Percentiles rank a stretch among this genome's conserved stretches.
phyloP scores from a whole-genome alignment of 176 grass and related monocot species.

The Poa pratensis region DNA sequence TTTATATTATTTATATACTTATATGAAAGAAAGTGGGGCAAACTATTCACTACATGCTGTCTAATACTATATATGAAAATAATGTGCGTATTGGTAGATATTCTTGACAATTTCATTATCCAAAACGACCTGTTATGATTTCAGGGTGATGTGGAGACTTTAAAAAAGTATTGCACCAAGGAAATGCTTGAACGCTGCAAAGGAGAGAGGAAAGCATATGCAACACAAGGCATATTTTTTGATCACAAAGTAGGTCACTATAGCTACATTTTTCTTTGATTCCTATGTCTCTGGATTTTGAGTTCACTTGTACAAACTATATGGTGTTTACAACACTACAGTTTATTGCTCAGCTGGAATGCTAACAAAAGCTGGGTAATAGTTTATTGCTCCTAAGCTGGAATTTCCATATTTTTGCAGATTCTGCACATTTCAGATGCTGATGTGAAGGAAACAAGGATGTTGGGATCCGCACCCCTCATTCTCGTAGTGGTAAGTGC shows the following conservation, averaged over 20 bases:
- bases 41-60: slow-evolving; percentile 2
- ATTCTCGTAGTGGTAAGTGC: slow-evolving; percentile 70
- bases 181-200: slow-evolving; percentile 95
- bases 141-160: slow-evolving; percentile 55
- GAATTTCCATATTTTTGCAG: slow-evolving; percentile 51
- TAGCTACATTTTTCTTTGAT: slow-evolving; percentile 24
- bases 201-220: slow-evolving; percentile 83
- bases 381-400: not conserved
- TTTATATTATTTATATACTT: not conserved
- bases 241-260: slow-evolving; percentile 77
- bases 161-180: slow-evolving; percentile 88
- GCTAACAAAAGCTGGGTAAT: not conserved
- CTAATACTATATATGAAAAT: slow-evolving; percentile 25
- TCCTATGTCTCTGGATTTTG: slow-evolving; percentile 8
- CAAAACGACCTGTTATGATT: slow-evolving; percentile 36
- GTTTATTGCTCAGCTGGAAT: slow-evolving; percentile 39
- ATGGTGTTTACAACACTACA: not conserved
- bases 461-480: slow-evolving; percentile 85
- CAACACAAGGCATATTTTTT: slow-evolving; percentile 88
- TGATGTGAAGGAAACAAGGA: slow-evolving; percentile 94
- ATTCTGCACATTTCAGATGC: slow-evolving; percentile 97
- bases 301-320: slow-evolving; percentile 25
- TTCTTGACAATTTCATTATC: slow-evolving; percentile 7
- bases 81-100: not conserved
- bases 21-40: not conserved